Percentiles rank a stretch among this genome's conserved stretches.
These are phyloP conservation scores for Erodium texanum DNA, from an alignment of 441 rosid species.

Conservation along the genomic window DNA sequence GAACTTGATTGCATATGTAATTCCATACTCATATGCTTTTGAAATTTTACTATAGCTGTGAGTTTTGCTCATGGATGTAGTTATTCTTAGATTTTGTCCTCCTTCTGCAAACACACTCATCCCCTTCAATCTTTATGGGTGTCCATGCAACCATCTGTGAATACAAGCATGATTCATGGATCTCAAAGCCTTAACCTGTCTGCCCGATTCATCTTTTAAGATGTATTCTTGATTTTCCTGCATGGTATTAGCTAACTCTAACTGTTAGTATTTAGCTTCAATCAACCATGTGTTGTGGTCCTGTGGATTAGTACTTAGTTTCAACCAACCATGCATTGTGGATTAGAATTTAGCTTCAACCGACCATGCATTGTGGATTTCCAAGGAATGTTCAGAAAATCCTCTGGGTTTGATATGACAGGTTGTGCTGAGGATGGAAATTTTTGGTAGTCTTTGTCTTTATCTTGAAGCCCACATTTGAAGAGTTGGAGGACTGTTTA, in stretches of 20 bases:
- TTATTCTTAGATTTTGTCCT: not conserved
- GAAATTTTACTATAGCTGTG: not conserved
- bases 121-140: not conserved
- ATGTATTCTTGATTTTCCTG: not conserved
- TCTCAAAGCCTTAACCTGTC: not conserved
- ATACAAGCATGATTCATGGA: not conserved
- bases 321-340: conserved; percentile 1
- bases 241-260: not conserved
- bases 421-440: conserved; percentile 2
- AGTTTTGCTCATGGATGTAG: not conserved
- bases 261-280: not conserved
- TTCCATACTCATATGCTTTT: not conserved
- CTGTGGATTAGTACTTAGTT: too few relatives aligned
- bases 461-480: not conserved
- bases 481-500: not conserved
- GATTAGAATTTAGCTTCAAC: not conserved
- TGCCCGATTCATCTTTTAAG: not conserved
- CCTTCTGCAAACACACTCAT: not conserved
- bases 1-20: not conserved
- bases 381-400: not conserved
- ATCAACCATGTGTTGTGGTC: not conserved
- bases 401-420: conserved; percentile 3
- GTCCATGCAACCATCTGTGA: not conserved
- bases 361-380: not conserved
- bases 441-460: not conserved